Conservation (phyloP, 306 rosid species). For the Rosa chinensis region DNA sequence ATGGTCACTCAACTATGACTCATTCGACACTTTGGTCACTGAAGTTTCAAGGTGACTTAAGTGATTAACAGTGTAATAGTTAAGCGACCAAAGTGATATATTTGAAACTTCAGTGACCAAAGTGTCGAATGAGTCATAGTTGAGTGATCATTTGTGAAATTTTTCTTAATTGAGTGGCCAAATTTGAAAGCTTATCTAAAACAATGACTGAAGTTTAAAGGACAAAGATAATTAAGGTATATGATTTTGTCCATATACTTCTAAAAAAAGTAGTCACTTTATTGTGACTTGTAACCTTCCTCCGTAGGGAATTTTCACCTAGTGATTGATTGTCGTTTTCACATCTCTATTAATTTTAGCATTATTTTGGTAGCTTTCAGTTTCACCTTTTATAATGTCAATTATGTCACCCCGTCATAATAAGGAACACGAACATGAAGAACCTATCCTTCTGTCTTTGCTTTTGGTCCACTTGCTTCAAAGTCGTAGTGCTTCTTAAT, state of each 20-base stretch:
- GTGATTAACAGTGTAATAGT: too few species aligned
- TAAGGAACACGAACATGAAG: background rate
- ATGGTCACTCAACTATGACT: too few species aligned
- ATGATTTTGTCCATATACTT: background rate
- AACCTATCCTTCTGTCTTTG: background rate
- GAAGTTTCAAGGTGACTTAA: too few species aligned
- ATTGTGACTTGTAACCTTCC: background rate
- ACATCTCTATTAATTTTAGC: background rate
- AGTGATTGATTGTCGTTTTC: background rate
- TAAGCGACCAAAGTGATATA: too few species aligned
- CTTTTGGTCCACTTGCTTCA: background rate
- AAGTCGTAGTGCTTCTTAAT: background rate
- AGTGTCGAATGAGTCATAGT: too few species aligned
- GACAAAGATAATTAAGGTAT: background rate
- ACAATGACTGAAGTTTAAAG: background rate
- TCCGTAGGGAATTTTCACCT: slow-evolving; percentile 4
- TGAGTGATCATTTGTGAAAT: too few species aligned
- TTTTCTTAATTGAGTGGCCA: background rate
- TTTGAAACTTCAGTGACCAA: too few species aligned
- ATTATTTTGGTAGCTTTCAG: background rate
- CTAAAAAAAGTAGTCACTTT: background rate
- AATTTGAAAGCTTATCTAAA: slow-evolving; percentile 13
- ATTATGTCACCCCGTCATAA: background rate
- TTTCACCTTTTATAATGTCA: background rate
- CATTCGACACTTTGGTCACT: too few species aligned